phyloP scores from a whole-genome alignment of 257 asterid species.

The Petrea volubilis region DNA sequence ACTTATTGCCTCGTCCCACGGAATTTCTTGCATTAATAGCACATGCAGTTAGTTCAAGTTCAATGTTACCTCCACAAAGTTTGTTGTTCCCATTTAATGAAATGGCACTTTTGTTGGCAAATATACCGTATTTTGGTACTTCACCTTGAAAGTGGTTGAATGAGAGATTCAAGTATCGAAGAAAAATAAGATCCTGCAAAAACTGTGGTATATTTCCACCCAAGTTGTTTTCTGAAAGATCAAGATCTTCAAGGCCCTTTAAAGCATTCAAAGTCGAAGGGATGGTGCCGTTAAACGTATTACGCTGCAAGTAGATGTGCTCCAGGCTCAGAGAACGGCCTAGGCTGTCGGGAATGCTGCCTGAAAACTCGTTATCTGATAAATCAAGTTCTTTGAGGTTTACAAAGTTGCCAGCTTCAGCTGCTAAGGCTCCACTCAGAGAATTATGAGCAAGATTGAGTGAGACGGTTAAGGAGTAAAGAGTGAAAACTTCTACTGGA shows the following conservation, averaged over 20 bases:
- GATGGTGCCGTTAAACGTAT: conserved; percentile 9
- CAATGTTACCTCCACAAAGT: conserved; percentile 40
- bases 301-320: conserved; percentile 9
- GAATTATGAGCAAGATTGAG: conserved; percentile 17
- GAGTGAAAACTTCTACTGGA: conserved; percentile 11
- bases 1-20: background rate
- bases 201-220: conserved; percentile 16
- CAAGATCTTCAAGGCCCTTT: conserved; percentile 20
- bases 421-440: conserved; percentile 6
- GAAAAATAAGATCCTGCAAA: conserved; percentile 27
- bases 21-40: background rate
- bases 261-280: conserved; percentile 18
- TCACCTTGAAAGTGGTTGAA: conserved; percentile 40
- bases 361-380: conserved; percentile 16
- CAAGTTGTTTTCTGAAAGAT: conserved; percentile 23
- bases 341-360: conserved; percentile 21
- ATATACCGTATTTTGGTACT: conserved; percentile 39
- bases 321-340: conserved; percentile 26
- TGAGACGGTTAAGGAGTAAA: background rate
- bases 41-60: conserved; percentile 29
- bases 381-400: conserved; percentile 23
- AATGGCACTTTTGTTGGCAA: conserved; percentile 31
- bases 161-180: conserved; percentile 38
- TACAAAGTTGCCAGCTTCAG: conserved; percentile 9
- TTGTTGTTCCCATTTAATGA: conserved; percentile 29